phyloP scores from a whole-genome alignment of 441 rosid species.

The Daphne laureola region DNA sequence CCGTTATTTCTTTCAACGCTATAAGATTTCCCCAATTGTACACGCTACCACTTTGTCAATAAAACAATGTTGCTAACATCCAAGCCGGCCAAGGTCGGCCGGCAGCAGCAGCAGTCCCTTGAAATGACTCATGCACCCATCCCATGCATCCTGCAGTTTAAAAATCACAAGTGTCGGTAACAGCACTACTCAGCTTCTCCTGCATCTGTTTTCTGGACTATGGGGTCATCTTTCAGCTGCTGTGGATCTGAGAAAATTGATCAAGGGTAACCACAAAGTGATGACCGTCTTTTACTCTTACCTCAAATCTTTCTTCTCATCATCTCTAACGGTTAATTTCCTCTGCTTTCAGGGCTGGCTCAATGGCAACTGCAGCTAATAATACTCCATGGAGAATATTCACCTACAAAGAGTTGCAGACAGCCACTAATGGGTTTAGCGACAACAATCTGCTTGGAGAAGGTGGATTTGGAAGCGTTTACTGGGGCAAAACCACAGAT shows the following conservation, averaged over 20 bases:
- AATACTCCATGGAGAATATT: constrained; percentile 28
- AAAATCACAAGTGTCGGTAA: constrained; percentile 12
- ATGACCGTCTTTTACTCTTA: not conserved
- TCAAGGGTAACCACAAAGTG: constrained; percentile 27
- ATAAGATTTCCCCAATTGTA: no score
- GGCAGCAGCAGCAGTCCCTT: not conserved
- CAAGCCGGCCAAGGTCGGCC: constrained; percentile 38
- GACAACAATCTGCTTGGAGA: constrained; percentile 41
- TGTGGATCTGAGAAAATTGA: constrained; percentile 38
- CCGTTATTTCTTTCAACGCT: no score
- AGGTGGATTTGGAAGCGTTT: constrained; percentile 45
- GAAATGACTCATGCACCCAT: constrained; percentile 7
- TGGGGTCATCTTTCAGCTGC: constrained; percentile 52
- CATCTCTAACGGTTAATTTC: not conserved
- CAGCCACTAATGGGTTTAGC: constrained; percentile 37
- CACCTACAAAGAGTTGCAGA: constrained; percentile 30
- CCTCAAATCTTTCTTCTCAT: not conserved
- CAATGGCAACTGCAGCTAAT: constrained; percentile 12
- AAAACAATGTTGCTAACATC: constrained; percentile 1
- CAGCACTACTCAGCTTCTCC: constrained; percentile 1
- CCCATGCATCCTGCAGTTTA: constrained; percentile 9
- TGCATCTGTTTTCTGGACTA: constrained; percentile 12
- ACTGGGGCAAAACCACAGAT: constrained; percentile 38
- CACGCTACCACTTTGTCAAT: no score
- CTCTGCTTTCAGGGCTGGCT: constrained; percentile 9